Evolutionary conservation across 2,329 filamentous ascomycete species (phyloP).

Genomic region (Fusarium burgessii): DNA sequence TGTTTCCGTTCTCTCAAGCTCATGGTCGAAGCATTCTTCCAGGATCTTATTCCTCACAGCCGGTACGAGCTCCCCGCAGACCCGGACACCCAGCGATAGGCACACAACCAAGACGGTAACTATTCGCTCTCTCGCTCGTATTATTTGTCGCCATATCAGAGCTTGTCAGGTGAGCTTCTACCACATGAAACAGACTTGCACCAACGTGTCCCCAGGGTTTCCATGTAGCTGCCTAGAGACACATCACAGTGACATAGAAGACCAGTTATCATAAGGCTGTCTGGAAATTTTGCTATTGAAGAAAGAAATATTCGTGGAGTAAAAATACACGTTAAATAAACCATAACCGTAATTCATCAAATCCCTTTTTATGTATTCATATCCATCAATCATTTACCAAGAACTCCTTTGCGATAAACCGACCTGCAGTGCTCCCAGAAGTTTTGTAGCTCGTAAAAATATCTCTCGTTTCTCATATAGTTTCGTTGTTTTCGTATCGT

Average conservation of each 20-base stretch:
- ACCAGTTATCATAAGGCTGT: no score
- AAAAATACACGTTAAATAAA: not conserved
- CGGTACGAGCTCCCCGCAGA: not conserved
- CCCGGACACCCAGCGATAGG: not conserved
- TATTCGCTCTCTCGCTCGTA: not conserved
- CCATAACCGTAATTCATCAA: not conserved
- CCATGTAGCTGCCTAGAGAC: not conserved
- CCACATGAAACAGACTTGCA: conserved; percentile 3
- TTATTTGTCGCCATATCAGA: not conserved
- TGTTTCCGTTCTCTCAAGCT: not conserved
- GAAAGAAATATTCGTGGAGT: not conserved
- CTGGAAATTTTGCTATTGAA: not conserved
- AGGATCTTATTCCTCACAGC: not conserved
- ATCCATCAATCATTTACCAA: not conserved
- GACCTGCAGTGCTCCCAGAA: conserved; percentile 3
- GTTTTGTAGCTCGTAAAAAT: not conserved
- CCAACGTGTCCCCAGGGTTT: not conserved
- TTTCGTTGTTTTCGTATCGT: not conserved
- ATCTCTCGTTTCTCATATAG: not conserved
- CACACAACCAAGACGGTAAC: not conserved
- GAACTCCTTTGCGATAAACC: not conserved
- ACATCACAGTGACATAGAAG: no score
- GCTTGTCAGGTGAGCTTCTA: not conserved
- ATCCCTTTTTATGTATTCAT: not conserved
- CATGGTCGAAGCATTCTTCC: not conserved